Evolutionary conservation across 2,329 filamentous ascomycete genomes (phyloP), one percentile per base, ranked within the genome.

Genomic region (Talaromyces atroroseus): DNA sequence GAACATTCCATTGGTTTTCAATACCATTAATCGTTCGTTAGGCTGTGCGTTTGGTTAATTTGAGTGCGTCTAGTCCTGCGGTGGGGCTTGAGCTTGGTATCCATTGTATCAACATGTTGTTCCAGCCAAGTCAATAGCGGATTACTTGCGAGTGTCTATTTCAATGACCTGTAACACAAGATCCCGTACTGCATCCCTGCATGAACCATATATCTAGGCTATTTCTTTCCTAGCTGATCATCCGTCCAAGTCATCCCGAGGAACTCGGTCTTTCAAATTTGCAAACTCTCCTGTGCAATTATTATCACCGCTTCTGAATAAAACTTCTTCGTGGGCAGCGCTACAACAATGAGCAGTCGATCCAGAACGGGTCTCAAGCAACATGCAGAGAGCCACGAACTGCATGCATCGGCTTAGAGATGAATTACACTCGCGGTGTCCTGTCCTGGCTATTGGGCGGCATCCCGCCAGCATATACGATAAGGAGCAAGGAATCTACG

Each of bases 291-390:
- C 2, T 71, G 67, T 0, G 59, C 61, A 36, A 80, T 74, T 23
- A 80, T 74, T 8, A 71, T 65, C 0, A 75, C 74, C 1, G 75
- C 78, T 10, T 75, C 56, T 0, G 68, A 72, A 59, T 80, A 80
- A 23, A 64, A 73, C 2, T 71, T 71, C 0, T 65, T 64, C 1
- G 61, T 63, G 8, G 78, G 36, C 1, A 78, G 62, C 1, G 77
- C 76, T 42, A 72, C 69, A 2, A 77, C 70, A n/a, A 60, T 80
- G 78, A 0, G 74, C 76, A n/a, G 64, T 80, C 77, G n/a, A 79
- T 71, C 74, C 74, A 80, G 48, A 52, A 52, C 21, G 54, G 54
- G 1, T 52, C 54, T 11, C 54, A 49, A 4, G 72, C 66, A 3
- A 68, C 62, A 0, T 77, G 77, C 0, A 79, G 51, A 1, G 61